These are phyloP conservation scores for Moesziomyces antarcticus DNA, from an alignment of 1,284 basidiomycete species.

Conservation along the genomic window DNA sequence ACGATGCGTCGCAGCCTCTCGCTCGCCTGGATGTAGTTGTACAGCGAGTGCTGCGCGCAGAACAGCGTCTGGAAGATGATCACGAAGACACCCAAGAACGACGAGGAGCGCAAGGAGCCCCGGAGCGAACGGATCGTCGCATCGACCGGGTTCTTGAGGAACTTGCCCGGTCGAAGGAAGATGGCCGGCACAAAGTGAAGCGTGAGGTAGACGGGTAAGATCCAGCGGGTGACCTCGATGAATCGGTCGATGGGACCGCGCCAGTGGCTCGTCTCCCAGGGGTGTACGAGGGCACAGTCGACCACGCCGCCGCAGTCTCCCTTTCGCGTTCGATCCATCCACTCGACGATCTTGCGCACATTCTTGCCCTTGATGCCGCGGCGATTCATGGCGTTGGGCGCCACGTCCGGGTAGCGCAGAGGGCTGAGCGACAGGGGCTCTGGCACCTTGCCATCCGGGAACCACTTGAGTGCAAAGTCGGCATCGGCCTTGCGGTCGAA, in stretches of 20 bases:
- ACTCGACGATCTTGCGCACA: constrained; percentile 53
- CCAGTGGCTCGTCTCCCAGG: constrained; percentile 78
- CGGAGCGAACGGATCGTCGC: constrained; percentile 71
- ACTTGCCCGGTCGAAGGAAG: constrained; percentile 63
- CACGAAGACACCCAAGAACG: constrained; percentile 88
- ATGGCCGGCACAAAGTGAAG: constrained; percentile 83
- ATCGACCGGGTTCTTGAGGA: constrained; percentile 57
- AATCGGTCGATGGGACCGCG: constrained; percentile 79
- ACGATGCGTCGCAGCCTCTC: constrained; percentile 24
- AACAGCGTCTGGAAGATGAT: constrained; percentile 86
- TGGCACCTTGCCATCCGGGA: constrained; percentile 59
- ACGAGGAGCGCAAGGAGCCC: constrained; percentile 85
- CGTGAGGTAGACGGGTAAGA: constrained; percentile 80
- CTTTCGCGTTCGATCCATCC: constrained; percentile 46
- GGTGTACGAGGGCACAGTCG: constrained; percentile 75
- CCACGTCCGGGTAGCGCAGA: constrained; percentile 50
- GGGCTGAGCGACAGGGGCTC: constrained; percentile 53
- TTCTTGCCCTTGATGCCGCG: constrained; percentile 59
- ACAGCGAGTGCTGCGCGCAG: constrained; percentile 78
- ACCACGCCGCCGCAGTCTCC: constrained; percentile 43
- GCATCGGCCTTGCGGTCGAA: constrained; percentile 21
- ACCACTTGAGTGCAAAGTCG: constrained; percentile 38
- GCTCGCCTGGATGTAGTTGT: constrained; percentile 65
- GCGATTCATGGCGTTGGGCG: constrained; percentile 47
- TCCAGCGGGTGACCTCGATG: constrained; percentile 84